Conservation (phyloP, 805 yeast species). For the Lipomyces japonicus region DNA sequence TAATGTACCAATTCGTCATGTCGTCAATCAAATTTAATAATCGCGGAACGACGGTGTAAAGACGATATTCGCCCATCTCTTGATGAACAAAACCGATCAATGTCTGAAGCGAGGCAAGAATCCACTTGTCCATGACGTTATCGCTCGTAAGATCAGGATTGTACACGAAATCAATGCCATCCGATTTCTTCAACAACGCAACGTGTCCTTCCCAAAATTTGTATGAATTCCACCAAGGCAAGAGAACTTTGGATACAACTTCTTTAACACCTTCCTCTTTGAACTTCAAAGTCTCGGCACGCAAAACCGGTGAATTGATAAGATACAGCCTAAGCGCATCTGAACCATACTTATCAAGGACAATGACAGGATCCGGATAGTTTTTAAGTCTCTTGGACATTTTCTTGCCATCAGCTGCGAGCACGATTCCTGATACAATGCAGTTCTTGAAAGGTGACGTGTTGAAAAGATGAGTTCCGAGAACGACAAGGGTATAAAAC, state of each 20-base stretch:
- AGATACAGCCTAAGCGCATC: constrained; percentile 94
- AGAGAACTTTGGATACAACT: constrained; percentile 88
- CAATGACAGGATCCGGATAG: constrained; percentile 88
- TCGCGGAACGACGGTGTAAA: constrained; percentile 95
- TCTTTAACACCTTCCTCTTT: constrained; percentile 99
- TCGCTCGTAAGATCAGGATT: constrained; percentile 59
- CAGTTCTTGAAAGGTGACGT: constrained; percentile 93
- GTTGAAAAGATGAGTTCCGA: constrained; percentile 91
- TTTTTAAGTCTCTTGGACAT: constrained; percentile 98
- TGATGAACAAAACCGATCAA: constrained; percentile 77
- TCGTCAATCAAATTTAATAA: constrained; percentile 84
- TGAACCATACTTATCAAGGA: constrained; percentile 89
- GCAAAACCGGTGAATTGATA: constrained; percentile 94
- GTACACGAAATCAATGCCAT: constrained; percentile 66
- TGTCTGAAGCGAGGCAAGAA: constrained; percentile 92
- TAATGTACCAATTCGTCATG: constrained; percentile 97
- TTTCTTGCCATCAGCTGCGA: constrained; percentile 97
- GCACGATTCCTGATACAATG: constrained; percentile 91
- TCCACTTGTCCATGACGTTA: constrained; percentile 97
- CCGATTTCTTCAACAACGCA: constrained; percentile 73
- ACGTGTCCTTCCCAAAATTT: constrained; percentile 95
- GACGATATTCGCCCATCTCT: constrained; percentile 86
- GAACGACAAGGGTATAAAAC: constrained; percentile 94
- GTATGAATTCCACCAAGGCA: constrained; percentile 99
- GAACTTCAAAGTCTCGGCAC: constrained; percentile 94